These are phyloP conservation scores for Kalaharituber pfeilii DNA, from an alignment of 2,329 filamentous ascomycete genomes.

Conservation along the genomic window DNA sequence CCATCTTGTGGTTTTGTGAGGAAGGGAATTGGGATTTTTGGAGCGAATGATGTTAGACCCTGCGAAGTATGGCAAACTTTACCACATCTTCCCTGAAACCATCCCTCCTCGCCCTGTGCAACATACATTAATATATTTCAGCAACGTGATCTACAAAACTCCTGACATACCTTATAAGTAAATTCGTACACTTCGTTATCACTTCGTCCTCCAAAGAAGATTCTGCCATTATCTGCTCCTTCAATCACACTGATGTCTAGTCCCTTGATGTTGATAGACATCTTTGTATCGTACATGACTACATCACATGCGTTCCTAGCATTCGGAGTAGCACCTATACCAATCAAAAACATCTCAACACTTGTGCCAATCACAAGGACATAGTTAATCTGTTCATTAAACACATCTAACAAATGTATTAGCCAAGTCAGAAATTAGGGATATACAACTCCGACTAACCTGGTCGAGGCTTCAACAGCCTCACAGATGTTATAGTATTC, in stretches of 20 bases:
- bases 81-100: conserved; percentile 77
- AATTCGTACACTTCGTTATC: conserved; percentile 87
- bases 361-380: conserved; percentile 78
- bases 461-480: conserved; percentile 63
- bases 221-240: conserved; percentile 63
- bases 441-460: conserved; percentile 29
- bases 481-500: conserved; percentile 75
- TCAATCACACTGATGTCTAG: conserved; percentile 61
- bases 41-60: conserved; percentile 50
- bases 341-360: conserved; percentile 70
- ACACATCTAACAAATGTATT: conserved; percentile 38
- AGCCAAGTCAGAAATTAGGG: background rate
- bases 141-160: background rate
- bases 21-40: conserved; percentile 24
- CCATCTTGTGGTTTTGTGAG: conserved; percentile 15
- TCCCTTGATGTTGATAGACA: conserved; percentile 61
- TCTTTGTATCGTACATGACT: conserved; percentile 71
- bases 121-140: too few species aligned
- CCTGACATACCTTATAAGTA: conserved; percentile 58
- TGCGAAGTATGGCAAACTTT: conserved; percentile 76
- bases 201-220: conserved; percentile 71
- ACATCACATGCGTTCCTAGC: conserved; percentile 55
- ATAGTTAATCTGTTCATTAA: conserved; percentile 69
- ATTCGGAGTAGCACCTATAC: conserved; percentile 50
- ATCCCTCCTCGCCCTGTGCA: conserved; percentile 55